Evolutionary conservation across 805 yeast genomes (phyloP), one percentile per base, ranked within the genome.

Genomic region (Metschnikowia bowlesiae): DNA sequence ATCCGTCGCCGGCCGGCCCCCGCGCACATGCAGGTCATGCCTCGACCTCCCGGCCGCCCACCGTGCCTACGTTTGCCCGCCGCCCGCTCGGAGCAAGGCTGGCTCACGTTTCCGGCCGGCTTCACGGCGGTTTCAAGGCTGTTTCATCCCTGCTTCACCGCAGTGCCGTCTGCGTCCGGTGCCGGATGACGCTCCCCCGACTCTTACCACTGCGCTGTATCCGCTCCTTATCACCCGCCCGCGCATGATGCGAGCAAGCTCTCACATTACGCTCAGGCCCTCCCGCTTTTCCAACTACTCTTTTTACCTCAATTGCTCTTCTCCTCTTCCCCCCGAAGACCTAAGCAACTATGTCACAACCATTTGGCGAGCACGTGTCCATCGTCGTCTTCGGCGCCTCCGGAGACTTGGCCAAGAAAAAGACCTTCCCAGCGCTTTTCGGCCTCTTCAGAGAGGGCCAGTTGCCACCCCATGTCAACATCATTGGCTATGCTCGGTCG

Each of bases 401-500:
- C 22, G 97, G 97, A 47, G 97, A 91, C 68, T 76, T 91, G 57
- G 96, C 97, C 49, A 89, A 89, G 74, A 91, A 91, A 83, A 91
- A 91, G 74, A 91, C 97, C 2, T 89, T 88, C 71, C 95, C 95
- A 8, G 92, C 94, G 4, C 70, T 87, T 18, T 87, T 86, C 61
- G 95, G 94, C 9, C 75, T 87, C 36, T 56, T 51, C 61, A 59
- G 67, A 37, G 75, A 91, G 65, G 96, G 95, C 38, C 83, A 82
- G 57, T 75, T 92, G 50, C 88, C 96, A 8, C 62, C 72, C 10
- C 67, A 83, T 30, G 83, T 87, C 36, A 81, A 82, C 63, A 89
- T 94, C 61, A 79, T 88, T 57, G 99, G 99, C 28, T 94, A 87
- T 67, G 99, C 99, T 30, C 81, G 99, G 61, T 85, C 97, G 18